Percentiles rank a stretch among this genome's conserved stretches.
phyloP scores from a whole-genome alignment of 2,329 filamentous ascomycete species.

The Dendryphion nanum region DNA sequence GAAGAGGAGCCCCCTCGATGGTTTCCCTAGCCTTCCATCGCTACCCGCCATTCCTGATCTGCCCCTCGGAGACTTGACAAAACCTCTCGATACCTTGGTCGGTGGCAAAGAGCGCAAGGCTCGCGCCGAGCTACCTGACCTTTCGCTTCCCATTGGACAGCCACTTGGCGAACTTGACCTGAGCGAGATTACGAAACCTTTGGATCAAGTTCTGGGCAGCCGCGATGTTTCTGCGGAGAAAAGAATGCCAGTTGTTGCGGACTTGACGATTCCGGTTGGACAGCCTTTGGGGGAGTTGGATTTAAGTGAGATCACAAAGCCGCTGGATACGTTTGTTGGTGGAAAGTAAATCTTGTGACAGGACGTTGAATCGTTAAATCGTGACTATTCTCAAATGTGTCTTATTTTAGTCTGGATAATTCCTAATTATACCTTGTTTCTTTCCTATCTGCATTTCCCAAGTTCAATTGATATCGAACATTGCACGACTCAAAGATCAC shows the following conservation, averaged over 20 bases:
- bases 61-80: neutral
- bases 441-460: too few relatives aligned
- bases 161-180: neutral
- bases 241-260: neutral
- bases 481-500: too few relatives aligned
- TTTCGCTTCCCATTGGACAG: neutral
- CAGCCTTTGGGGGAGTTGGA: neutral
- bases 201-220: neutral
- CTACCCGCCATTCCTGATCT: neutral
- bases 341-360: too few relatives aligned
- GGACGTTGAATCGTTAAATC: too few relatives aligned
- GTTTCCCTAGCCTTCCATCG: neutral
- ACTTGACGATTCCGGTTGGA: neutral
- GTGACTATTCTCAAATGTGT: too few relatives aligned
- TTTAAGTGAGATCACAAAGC: conserved; percentile 1
- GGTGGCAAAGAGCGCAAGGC: too few relatives aligned
- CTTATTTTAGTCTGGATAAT: too few relatives aligned
- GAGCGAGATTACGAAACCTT: conserved; percentile 1
- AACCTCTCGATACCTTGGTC: neutral
- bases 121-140: neutral
- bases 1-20: neutral
- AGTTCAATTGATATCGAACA: too few relatives aligned
- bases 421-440: too few relatives aligned
- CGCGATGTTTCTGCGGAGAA: neutral
- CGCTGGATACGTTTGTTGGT: neutral